A percentile compares a stretch with the other conserved stretches of the same genome.
phyloP scores from a whole-genome alignment of 129 eudicot genomes.

The carrot (Daucus carota) region DH1_v3.0 NC_030384.2:30077001-30077500 shows the following conservation, averaged over 20 bases:
- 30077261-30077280: constrained; percentile 75
- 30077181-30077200: too few relatives aligned
- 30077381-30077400: constrained; percentile 82
- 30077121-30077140: too few relatives aligned
- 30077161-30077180: too few relatives aligned
- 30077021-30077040: too few relatives aligned
- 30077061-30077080: too few relatives aligned
- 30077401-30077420: constrained; percentile 76
- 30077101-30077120: too few relatives aligned
- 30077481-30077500: constrained; percentile 82
- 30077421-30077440: constrained; percentile 78
- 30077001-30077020: too few relatives aligned
- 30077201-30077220: not conserved
- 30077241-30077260: constrained; percentile 85
- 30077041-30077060: too few relatives aligned
- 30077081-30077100: too few relatives aligned
- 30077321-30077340: constrained; percentile 67
- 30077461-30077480: constrained; percentile 91
- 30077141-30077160: too few relatives aligned
- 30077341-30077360: constrained; percentile 87
- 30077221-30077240: constrained; percentile 85
- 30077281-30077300: constrained; percentile 74
- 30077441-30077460: constrained; percentile 93
- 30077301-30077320: constrained; percentile 68
- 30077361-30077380: constrained; percentile 55